Evolutionary conservation across 352 stramenopile genomes (phyloP).

Genomic region (Phytophthora cactorum): DNA sequence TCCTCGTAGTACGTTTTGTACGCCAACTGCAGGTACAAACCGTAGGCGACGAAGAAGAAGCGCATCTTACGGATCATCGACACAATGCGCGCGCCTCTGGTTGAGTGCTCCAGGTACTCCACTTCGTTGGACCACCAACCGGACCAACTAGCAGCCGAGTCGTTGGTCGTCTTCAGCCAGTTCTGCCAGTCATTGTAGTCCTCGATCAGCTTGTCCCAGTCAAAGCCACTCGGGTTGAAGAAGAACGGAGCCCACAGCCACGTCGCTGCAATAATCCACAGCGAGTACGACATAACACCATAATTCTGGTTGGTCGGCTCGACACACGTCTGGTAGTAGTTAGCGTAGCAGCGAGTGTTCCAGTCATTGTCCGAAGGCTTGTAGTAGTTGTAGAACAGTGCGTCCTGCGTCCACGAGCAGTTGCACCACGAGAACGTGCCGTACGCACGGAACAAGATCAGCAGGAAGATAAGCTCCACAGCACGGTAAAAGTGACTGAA

Average conservation of each 20-base stretch:
- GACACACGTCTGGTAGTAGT: constrained; percentile 91
- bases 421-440: constrained; percentile 95
- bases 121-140: constrained; percentile 90
- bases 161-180: constrained; percentile 93
- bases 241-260: constrained; percentile 91
- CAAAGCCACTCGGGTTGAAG: constrained; percentile 98
- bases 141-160: constrained; percentile 87
- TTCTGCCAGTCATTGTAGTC: constrained; percentile 96
- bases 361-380: constrained; percentile 82
- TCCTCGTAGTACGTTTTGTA: constrained; percentile 85
- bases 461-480: constrained; percentile 93
- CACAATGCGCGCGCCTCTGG: constrained; percentile 60
- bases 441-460: constrained; percentile 87
- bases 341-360: constrained; percentile 82
- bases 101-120: constrained; percentile 84
- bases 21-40: constrained; percentile 79
- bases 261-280: constrained; percentile 94
- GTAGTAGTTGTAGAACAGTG: constrained; percentile 78
- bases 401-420: constrained; percentile 82
- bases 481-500: constrained; percentile 98
- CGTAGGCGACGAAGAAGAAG: constrained; percentile 80
- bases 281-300: constrained; percentile 97
- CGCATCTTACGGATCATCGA: constrained; percentile 83
- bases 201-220: constrained; percentile 96
- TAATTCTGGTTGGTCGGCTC: constrained; percentile 97